These are phyloP conservation scores for Picea sitchensis DNA, from an alignment of 75 land plant species.

Conservation along the genomic window DNA sequence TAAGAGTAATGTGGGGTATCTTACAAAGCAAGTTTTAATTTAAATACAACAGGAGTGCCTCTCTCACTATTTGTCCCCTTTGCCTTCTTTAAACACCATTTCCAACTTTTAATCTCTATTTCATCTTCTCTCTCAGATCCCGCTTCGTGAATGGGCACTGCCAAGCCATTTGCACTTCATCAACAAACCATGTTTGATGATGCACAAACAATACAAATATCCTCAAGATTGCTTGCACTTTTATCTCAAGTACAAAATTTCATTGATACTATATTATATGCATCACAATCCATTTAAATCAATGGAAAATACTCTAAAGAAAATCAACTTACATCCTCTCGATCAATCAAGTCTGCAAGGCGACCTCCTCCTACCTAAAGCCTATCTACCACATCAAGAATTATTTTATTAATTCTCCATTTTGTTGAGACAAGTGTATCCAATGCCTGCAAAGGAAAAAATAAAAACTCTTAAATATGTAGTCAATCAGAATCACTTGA, in stretches of 20 bases:
- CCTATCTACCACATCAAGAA: slow-evolving; percentile 65
- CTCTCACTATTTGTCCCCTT: slow-evolving; percentile 77
- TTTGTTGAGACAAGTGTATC: slow-evolving; percentile 76
- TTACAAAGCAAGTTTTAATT: slow-evolving; percentile 89
- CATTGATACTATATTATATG: background rate
- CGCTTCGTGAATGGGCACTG: slow-evolving; percentile 70
- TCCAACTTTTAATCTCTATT: slow-evolving; percentile 52
- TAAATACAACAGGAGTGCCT: slow-evolving; percentile 79
- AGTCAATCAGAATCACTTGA: no score
- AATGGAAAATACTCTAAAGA: background rate
- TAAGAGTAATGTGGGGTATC: slow-evolving; percentile 7
- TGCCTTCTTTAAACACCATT: slow-evolving; percentile 41
- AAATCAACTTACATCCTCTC: slow-evolving; percentile 55
- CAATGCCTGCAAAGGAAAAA: slow-evolving; percentile 53
- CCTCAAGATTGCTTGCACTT: background rate
- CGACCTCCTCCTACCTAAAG: slow-evolving; percentile 76
- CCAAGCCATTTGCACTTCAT: background rate
- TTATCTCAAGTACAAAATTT: background rate
- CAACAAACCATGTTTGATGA: background rate
- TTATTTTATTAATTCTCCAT: slow-evolving; percentile 76
- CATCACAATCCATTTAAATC: background rate
- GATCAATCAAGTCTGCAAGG: slow-evolving; percentile 72
- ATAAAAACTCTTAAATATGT: background rate
- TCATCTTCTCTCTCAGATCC: slow-evolving; percentile 61
- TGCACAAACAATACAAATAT: background rate